Conservation (phyloP, 768 basidiomycete species). For the Termitomyces sp. region DNA sequence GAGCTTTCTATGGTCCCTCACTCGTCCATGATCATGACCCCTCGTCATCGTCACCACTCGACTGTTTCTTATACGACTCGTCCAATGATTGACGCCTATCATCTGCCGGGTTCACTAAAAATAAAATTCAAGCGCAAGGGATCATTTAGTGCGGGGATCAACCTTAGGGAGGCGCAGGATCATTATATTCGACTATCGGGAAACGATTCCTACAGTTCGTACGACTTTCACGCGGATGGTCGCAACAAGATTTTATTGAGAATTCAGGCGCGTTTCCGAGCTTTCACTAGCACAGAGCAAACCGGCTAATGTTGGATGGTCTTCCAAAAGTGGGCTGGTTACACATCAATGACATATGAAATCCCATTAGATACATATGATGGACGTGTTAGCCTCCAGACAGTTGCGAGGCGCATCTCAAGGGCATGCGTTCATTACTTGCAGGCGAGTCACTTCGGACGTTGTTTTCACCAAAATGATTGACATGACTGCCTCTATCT, state of each 20-base stretch:
- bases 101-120: conserved; percentile 43
- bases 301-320: background rate
- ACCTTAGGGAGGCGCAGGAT: conserved; percentile 65
- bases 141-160: conserved; percentile 59
- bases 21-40: conserved; percentile 23
- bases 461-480: background rate
- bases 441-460: conserved; percentile 40
- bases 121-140: conserved; percentile 78
- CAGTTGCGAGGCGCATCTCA: conserved; percentile 63
- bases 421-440: conserved; percentile 74
- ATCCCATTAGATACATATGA: conserved; percentile 68
- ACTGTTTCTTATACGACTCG: conserved; percentile 43
- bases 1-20: conserved; percentile 31
- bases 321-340: conserved; percentile 59
- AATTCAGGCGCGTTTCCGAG: conserved; percentile 47
- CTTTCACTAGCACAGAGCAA: background rate
- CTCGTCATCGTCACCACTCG: conserved; percentile 46
- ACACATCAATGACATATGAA: conserved; percentile 67
- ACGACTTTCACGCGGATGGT: conserved; percentile 63
- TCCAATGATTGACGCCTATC: conserved; percentile 41
- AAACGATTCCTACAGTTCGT: conserved; percentile 56
- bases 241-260: conserved; percentile 58
- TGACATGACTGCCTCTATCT: conserved; percentile 3
- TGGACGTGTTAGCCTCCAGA: conserved; percentile 61
- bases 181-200: conserved; percentile 52